A percentile compares a stretch with the other conserved stretches of the same genome.
Conservation (phyloP, 345 rosid genomes). For the Eutrema heterophyllum region DNA sequence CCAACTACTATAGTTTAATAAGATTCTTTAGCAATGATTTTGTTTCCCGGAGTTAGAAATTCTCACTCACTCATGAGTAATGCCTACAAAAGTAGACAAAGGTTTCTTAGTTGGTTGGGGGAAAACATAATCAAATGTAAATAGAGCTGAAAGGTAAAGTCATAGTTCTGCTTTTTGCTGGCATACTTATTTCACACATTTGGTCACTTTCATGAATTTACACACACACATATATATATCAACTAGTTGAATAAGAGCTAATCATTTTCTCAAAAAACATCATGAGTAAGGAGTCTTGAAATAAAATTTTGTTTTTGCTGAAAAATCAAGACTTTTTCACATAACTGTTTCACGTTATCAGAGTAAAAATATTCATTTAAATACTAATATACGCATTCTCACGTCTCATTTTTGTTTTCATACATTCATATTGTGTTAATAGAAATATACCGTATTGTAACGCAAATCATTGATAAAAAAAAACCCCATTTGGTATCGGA, state of each 20-base stretch:
- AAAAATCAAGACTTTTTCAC: not conserved
- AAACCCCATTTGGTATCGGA: not conserved
- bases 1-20: not conserved
- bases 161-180: conserved; percentile 13
- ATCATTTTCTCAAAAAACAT: not conserved
- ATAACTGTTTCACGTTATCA: not conserved
- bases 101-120: conserved; percentile 2
- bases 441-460: not conserved
- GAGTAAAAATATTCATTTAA: not conserved
- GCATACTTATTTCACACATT: conserved; percentile 14
- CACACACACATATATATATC: not conserved
- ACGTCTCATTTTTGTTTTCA: not conserved
- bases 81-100: conserved; percentile 12
- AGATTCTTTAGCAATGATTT: conserved; percentile 22
- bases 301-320: not conserved
- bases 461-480: not conserved
- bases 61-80: not conserved
- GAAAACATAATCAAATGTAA: conserved; percentile 17
- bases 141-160: conserved; percentile 3
- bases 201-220: conserved; percentile 1
- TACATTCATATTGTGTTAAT: not conserved
- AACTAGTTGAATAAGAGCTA: not conserved
- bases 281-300: not conserved
- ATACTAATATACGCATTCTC: not conserved
- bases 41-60: conserved; percentile 8